A percentile compares a stretch with the other conserved stretches of the same genome.
Conservation (phyloP, 805 yeast genomes). For the Saturnispora quitensis region DNA sequence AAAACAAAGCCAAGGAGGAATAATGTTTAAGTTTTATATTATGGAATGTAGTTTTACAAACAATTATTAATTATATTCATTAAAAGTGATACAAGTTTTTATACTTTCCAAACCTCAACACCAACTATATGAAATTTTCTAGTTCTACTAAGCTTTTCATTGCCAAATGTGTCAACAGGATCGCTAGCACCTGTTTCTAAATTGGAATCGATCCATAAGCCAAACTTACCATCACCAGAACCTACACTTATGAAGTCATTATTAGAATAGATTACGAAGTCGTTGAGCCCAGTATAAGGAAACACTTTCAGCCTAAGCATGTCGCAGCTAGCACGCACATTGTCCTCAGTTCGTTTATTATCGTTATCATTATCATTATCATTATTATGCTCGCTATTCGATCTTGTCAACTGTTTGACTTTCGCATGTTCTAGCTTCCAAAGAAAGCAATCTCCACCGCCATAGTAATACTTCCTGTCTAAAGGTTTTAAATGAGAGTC, state of each 20-base stretch:
- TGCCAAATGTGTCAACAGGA: conserved; percentile 79
- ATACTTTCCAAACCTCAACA: conserved; percentile 77
- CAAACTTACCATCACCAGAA: conserved; percentile 88
- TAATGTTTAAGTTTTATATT: not conserved
- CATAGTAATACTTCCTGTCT: conserved; percentile 69
- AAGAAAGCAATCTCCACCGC: conserved; percentile 91
- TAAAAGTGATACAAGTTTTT: not conserved
- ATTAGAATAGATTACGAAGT: conserved; percentile 76
- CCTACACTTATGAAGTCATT: conserved; percentile 75
- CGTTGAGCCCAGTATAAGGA: conserved; percentile 83
- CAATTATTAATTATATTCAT: not conserved
- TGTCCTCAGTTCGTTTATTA: not conserved
- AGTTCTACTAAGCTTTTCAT: conserved; percentile 50
- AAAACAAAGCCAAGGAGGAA: not conserved
- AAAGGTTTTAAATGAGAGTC: conserved; percentile 67
- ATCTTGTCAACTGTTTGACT: conserved; percentile 21
- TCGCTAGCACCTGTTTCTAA: conserved; percentile 70
- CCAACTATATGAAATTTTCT: conserved; percentile 68
- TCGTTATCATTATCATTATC: not conserved
- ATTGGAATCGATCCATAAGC: conserved; percentile 76
- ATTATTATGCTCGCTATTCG: not conserved
- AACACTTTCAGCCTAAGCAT: conserved; percentile 53
- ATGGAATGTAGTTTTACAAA: not conserved
- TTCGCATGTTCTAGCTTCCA: conserved; percentile 61
- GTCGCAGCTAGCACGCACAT: not conserved